These are phyloP conservation scores for Albifimbria verrucaria DNA, from an alignment of 2,329 filamentous ascomycete species.

Conservation along the genomic window DNA sequence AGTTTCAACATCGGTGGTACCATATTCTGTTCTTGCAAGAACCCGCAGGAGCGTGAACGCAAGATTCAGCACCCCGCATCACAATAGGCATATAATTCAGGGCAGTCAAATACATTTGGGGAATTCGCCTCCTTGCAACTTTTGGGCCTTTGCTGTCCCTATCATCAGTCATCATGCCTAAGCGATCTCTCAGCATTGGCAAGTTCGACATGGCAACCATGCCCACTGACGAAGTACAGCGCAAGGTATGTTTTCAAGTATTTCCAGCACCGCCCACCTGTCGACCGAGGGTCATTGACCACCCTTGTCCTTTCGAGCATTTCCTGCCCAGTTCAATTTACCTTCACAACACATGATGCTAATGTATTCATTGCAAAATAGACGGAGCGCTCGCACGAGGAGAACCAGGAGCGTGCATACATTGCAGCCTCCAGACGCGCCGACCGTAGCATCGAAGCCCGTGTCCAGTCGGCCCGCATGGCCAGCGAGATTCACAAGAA, in stretches of 20 bases:
- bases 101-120: too few relatives aligned
- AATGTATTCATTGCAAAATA: constrained; percentile 25
- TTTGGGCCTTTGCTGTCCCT: background rate
- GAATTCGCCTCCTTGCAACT: too few relatives aligned
- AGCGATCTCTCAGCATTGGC: constrained; percentile 30
- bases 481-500: constrained; percentile 91
- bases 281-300: too few relatives aligned
- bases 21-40: background rate
- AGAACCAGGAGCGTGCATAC: constrained; percentile 85
- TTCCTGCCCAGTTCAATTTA: too few relatives aligned
- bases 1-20: background rate
- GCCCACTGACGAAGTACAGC: constrained; percentile 24
- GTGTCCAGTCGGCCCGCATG: constrained; percentile 80
- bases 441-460: constrained; percentile 82
- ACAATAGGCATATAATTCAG: too few relatives aligned
- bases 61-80: too few relatives aligned
- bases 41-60: too few relatives aligned
- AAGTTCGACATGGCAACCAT: constrained; percentile 19
- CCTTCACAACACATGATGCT: background rate
- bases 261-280: too few relatives aligned
- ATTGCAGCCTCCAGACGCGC: constrained; percentile 86
- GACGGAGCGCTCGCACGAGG: constrained; percentile 74
- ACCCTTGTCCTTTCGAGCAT: too few relatives aligned
- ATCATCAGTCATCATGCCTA: constrained; percentile 28
- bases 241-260: constrained; percentile 27